Conservation (phyloP, 106 monocot species). For the Chionographis japonica region DNA sequence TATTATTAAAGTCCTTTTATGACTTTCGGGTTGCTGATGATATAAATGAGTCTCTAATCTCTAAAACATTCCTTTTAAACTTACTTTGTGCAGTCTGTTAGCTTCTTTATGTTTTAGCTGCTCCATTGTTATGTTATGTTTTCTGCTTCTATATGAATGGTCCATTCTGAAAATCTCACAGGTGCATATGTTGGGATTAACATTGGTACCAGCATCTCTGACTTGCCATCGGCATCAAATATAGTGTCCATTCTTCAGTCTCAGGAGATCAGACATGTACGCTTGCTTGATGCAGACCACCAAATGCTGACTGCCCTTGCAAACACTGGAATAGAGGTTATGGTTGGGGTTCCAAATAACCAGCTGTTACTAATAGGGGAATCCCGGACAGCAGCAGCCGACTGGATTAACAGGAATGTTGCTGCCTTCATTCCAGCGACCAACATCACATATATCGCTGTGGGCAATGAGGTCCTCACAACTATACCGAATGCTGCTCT, state of each 20-base stretch:
- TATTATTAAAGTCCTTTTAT: too few species aligned
- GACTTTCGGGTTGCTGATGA: too few species aligned
- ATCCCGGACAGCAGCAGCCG: slow-evolving; percentile 60
- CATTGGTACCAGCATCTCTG: slow-evolving; percentile 51
- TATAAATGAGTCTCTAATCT: too few species aligned
- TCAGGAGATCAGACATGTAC: slow-evolving; percentile 67
- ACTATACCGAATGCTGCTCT: slow-evolving; percentile 71
- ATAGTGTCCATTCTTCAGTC: slow-evolving; percentile 63
- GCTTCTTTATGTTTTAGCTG: not conserved
- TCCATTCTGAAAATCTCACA: slow-evolving; percentile 1
- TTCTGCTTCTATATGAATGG: not conserved
- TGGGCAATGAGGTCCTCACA: slow-evolving; percentile 81
- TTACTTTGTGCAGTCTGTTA: not conserved
- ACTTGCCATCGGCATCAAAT: slow-evolving; percentile 54
- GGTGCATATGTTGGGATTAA: slow-evolving; percentile 81
- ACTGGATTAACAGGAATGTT: slow-evolving; percentile 79
- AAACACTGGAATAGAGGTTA: slow-evolving; percentile 89
- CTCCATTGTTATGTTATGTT: not conserved
- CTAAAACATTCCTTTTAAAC: too few species aligned
- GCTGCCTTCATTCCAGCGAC: slow-evolving; percentile 69
- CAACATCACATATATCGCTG: slow-evolving; percentile 81
- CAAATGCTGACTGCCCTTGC: slow-evolving; percentile 67
- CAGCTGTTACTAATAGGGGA: slow-evolving; percentile 56
- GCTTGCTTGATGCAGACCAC: slow-evolving; percentile 69
- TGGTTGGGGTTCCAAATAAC: slow-evolving; percentile 74